Percentiles rank a stretch among this genome's conserved stretches.
Conservation (phyloP, 805 yeast species). For the Hanseniaspora mollemarum region DNA sequence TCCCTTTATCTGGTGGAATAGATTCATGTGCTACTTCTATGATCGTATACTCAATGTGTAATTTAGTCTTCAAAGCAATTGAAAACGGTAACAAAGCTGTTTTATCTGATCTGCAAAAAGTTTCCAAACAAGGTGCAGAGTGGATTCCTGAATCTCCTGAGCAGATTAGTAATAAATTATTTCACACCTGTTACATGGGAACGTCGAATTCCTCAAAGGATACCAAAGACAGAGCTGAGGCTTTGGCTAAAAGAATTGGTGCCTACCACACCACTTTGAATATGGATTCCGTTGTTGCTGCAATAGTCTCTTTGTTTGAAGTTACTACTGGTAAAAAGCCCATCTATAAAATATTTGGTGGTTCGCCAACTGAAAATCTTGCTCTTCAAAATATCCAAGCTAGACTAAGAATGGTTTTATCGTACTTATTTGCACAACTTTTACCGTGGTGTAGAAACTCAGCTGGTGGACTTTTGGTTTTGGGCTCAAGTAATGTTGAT, state of each 20-base stretch:
- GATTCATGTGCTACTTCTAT: constrained; percentile 97
- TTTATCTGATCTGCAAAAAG: constrained; percentile 55
- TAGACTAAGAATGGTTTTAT: constrained; percentile 83
- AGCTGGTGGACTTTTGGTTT: constrained; percentile 62
- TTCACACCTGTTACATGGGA: constrained; percentile 93
- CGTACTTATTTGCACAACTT: constrained; percentile 85
- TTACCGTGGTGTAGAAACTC: constrained; percentile 81
- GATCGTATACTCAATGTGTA: constrained; percentile 88
- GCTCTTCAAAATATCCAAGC: constrained; percentile 97
- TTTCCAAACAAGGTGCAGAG: constrained; percentile 43
- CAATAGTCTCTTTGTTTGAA: constrained; percentile 67
- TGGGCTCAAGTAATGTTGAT: constrained; percentile 95
- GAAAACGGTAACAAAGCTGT: constrained; percentile 63
- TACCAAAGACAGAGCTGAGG: constrained; percentile 72
- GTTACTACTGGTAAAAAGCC: constrained; percentile 87
- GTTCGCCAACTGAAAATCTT: constrained; percentile 77
- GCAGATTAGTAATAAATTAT: constrained; percentile 63
- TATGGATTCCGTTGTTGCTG: constrained; percentile 72
- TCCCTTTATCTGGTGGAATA: constrained; percentile 94
- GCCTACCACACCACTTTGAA: constrained; percentile 84
- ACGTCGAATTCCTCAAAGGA: constrained; percentile 83
- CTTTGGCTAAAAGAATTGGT: constrained; percentile 63
- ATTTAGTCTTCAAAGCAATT: constrained; percentile 58
- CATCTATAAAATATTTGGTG: constrained; percentile 84
- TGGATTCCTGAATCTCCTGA: constrained; percentile 67